A percentile compares a stretch with the other conserved stretches of the same genome.
Evolutionary conservation across 139 green algal genomes (phyloP).

Genomic region (Closterium sp.): DNA sequence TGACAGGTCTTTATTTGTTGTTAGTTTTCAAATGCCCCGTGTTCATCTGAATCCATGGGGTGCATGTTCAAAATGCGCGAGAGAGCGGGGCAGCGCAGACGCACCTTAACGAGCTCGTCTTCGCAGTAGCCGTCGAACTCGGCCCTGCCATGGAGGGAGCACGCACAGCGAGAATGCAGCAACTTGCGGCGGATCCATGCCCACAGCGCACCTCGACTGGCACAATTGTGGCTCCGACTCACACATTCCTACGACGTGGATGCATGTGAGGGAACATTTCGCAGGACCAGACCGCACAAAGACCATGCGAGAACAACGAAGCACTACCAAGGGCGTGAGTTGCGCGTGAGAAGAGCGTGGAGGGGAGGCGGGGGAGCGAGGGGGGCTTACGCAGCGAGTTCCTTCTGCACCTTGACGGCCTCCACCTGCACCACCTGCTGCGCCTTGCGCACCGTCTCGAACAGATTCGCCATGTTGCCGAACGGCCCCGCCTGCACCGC

Average conservation of each 20-base stretch:
- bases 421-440: conserved; percentile 90
- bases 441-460: conserved; percentile 70
- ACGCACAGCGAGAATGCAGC: neutral
- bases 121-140: conserved; percentile 89
- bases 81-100: neutral
- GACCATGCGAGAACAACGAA: neutral
- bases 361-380: neutral
- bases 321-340: neutral
- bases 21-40: neutral
- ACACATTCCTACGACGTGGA: neutral
- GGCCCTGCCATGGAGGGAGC: conserved; percentile 56
- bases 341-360: neutral
- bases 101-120: conserved; percentile 84
- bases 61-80: too few relatives aligned
- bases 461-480: conserved; percentile 68
- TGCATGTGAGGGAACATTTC: neutral
- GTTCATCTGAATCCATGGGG: too few relatives aligned
- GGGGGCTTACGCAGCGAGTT: conserved; percentile 73
- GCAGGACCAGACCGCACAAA: neutral
- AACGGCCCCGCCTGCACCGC: conserved; percentile 26
- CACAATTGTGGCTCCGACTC: neutral
- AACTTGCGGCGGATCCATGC: neutral
- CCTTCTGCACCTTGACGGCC: conserved; percentile 81
- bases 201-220: neutral
- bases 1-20: neutral